These are phyloP conservation scores for Flaveria ramosissima DNA, from an alignment of 129 eudicot genomes.

Conservation along the genomic window DNA sequence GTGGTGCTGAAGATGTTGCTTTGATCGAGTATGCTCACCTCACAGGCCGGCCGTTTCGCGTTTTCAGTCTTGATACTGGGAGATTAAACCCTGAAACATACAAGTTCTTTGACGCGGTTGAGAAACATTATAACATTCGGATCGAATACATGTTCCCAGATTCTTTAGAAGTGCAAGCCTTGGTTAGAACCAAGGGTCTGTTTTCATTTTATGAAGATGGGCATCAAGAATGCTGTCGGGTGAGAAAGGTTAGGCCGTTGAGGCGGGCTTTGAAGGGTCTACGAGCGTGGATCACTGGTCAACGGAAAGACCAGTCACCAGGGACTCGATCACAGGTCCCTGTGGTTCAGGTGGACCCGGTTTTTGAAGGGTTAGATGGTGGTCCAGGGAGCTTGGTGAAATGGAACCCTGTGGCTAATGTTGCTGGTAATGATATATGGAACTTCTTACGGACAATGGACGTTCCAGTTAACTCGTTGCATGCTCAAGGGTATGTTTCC, in stretches of 20 bases:
- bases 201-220: conserved; percentile 96
- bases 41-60: conserved; percentile 91
- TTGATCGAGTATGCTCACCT: conserved; percentile 89
- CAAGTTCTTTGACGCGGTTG: conserved; percentile 72
- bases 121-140: conserved; percentile 73
- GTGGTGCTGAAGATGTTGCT: conserved; percentile 99
- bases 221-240: conserved; percentile 98
- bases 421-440: conserved; percentile 74
- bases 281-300: conserved; percentile 99
- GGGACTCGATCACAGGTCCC: conserved; percentile 95
- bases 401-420: conserved; percentile 96
- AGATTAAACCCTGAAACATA: conserved; percentile 89
- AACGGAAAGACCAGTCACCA: conserved; percentile 96
- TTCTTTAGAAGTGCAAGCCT: conserved; percentile 82
- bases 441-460: conserved; percentile 78
- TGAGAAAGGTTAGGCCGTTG: conserved; percentile 90
- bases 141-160: conserved; percentile 99
- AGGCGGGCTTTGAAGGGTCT: conserved; percentile 86
- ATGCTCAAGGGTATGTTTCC: conserved; percentile 81
- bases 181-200: conserved; percentile 84
- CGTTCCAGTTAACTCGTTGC: conserved; percentile 91
- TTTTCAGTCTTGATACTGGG: conserved; percentile 93
- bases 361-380: conserved; percentile 88
- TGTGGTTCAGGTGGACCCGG: conserved; percentile 89
- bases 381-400: conserved; percentile 91